Evolutionary conservation across 208 protist genomes (phyloP).

Genomic region (Kentomonas sorsogonicus): DNA sequence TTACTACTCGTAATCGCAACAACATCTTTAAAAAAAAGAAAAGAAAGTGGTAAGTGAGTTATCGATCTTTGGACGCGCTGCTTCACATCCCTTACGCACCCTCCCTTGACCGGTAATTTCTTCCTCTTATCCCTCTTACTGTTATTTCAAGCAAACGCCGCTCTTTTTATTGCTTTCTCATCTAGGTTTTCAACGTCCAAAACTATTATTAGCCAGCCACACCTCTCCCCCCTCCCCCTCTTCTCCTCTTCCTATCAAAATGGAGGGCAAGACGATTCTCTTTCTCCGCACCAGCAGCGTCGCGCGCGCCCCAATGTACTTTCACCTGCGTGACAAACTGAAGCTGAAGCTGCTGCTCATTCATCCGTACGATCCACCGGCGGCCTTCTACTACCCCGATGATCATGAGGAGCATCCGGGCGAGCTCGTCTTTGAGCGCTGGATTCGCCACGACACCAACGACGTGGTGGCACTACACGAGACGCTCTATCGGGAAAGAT

Average conservation of each 20-base stretch:
- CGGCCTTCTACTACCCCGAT: too few relatives aligned
- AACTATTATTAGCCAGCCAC: neutral
- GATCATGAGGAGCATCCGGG: too few relatives aligned
- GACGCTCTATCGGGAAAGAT: too few relatives aligned
- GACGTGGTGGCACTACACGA: conserved; percentile 25
- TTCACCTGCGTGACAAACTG: conserved; percentile 30
- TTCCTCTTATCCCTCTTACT: too few relatives aligned
- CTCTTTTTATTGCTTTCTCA: too few relatives aligned
- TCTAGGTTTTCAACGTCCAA: neutral
- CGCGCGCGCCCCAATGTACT: conserved; percentile 55
- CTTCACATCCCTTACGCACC: neutral
- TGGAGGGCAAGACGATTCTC: conserved; percentile 59
- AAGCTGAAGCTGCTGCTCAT: conserved; percentile 50
- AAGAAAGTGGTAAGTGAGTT: neutral
- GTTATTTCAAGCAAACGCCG: too few relatives aligned
- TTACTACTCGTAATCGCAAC: too few relatives aligned
- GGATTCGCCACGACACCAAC: conserved; percentile 46
- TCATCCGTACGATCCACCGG: conserved; percentile 24
- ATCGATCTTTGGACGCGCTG: too few relatives aligned
- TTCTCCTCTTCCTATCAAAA: conserved; percentile 3
- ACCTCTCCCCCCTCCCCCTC: neutral
- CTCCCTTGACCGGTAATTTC: neutral
- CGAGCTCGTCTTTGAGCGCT: conserved; percentile 44
- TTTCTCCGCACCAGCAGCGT: conserved; percentile 68
- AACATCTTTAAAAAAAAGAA: too few relatives aligned